Conservation (phyloP, 2,329 filamentous ascomycete species). For the Pseudocercospora pini-densiflorae region DNA sequence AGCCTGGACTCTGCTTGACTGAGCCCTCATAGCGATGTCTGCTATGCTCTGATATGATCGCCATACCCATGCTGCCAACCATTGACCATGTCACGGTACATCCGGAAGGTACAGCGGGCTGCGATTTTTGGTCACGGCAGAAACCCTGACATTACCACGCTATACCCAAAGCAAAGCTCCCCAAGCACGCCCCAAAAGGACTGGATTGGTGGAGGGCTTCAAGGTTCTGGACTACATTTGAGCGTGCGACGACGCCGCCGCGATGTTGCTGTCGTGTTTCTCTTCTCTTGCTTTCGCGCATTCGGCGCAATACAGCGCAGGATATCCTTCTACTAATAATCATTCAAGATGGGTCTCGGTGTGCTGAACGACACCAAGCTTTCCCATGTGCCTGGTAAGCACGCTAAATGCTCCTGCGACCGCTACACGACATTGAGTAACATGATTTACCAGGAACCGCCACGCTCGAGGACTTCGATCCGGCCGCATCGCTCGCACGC, state of each 20-base stretch:
- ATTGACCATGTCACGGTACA: slow-evolving; percentile 1
- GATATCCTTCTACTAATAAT: neutral
- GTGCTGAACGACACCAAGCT: slow-evolving; percentile 29
- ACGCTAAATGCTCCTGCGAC: neutral
- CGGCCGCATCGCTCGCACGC: slow-evolving; percentile 26
- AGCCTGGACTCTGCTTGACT: neutral
- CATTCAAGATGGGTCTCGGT: slow-evolving; percentile 27
- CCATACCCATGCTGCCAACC: neutral
- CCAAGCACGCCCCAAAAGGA: neutral
- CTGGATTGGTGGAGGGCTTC: neutral
- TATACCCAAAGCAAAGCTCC: neutral
- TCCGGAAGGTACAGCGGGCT: neutral
- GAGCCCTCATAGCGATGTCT: neutral
- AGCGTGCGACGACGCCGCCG: slow-evolving; percentile 4
- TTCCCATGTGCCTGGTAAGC: slow-evolving; percentile 30
- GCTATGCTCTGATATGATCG: neutral
- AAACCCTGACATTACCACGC: neutral
- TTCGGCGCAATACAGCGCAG: neutral
- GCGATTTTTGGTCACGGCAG: neutral
- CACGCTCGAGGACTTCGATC: slow-evolving; percentile 45
- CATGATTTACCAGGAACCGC: slow-evolving; percentile 45
- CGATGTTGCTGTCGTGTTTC: neutral
- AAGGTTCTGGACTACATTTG: slow-evolving; percentile 3
- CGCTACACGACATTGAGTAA: neutral
- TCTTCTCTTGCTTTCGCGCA: neutral